These are phyloP conservation scores for Leccinum boreale DNA, from an alignment of 768 basidiomycete genomes.

Conservation along the genomic window DNA sequence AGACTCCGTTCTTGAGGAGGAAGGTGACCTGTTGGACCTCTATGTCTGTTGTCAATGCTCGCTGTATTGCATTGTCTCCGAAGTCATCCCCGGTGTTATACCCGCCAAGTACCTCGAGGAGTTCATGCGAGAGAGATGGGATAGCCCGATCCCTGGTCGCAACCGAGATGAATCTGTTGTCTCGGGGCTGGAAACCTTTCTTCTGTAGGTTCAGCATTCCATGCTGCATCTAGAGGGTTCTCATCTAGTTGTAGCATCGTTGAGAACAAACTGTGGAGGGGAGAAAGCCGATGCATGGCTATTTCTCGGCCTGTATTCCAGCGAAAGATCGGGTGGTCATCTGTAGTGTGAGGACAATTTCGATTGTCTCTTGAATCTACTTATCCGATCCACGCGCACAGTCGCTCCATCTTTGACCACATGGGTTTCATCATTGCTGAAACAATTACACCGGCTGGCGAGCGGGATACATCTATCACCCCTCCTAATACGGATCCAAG, in stretches of 20 bases:
- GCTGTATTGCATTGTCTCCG: constrained; percentile 66
- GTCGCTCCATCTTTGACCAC: constrained; percentile 39
- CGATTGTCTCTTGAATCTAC: constrained; percentile 1
- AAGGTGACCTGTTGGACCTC: constrained; percentile 65
- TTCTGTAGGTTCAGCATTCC: constrained; percentile 47
- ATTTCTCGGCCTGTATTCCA: constrained; percentile 54
- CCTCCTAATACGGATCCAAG: constrained; percentile 53
- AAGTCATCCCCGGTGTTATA: constrained; percentile 71
- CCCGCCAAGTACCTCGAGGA: constrained; percentile 60
- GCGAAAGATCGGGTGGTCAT: constrained; percentile 64
- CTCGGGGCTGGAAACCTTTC: constrained; percentile 60
- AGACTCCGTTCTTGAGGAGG: constrained; percentile 31
- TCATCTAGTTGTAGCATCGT: constrained; percentile 48
- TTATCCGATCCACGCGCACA: constrained; percentile 19
- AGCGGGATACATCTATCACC: constrained; percentile 44
- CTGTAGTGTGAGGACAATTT: constrained; percentile 47
- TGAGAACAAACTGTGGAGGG: constrained; percentile 74
- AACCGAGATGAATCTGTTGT: constrained; percentile 53
- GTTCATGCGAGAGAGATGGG: constrained; percentile 56
- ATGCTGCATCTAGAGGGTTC: neutral
- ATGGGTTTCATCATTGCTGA: constrained; percentile 37
- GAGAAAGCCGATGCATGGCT: constrained; percentile 57
- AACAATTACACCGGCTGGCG: constrained; percentile 17
- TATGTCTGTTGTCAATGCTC: constrained; percentile 87
- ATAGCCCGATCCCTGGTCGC: constrained; percentile 56